Conservation (phyloP, 2,329 filamentous ascomycete species). For the Aspergillus fischeri region DNA sequence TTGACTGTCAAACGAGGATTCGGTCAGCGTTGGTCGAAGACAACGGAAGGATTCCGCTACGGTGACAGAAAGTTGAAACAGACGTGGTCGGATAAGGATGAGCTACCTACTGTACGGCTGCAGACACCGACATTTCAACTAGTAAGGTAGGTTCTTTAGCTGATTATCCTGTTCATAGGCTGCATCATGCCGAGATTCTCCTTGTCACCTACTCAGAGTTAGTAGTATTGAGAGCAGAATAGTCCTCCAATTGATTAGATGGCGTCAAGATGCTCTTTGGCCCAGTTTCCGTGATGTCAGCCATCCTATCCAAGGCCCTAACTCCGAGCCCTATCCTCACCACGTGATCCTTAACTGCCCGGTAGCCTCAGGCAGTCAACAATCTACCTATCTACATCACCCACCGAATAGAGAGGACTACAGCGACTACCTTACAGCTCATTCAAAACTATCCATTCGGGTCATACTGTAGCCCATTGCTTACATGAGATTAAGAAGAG, state of each 20-base stretch:
- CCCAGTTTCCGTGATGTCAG: not conserved
- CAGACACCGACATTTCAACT: constrained; percentile 9
- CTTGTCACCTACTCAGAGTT: not conserved
- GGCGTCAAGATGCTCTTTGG: too few species aligned
- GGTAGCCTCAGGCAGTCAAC: not conserved
- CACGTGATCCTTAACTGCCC: not conserved
- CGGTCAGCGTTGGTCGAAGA: not conserved
- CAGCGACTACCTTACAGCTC: not conserved
- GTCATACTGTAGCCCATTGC: not conserved
- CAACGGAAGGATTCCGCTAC: not conserved
- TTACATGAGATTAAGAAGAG: not conserved
- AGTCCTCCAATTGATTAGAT: too few species aligned
- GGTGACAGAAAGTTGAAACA: not conserved
- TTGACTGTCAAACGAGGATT: not conserved
- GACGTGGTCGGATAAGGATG: not conserved
- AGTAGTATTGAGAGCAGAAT: not conserved
- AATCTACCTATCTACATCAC: not conserved
- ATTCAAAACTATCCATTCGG: not conserved
- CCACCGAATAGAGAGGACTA: not conserved
- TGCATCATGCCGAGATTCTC: not conserved
- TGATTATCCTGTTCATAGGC: not conserved
- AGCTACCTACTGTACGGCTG: constrained; percentile 3
- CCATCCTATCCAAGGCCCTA: not conserved
- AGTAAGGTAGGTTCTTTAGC: not conserved
- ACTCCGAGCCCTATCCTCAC: not conserved